A percentile compares a stretch with the other conserved stretches of the same genome.
These are phyloP conservation scores for Miscanthus lutarioriparius DNA, from an alignment of 176 grass and related monocot species.

Conservation along the genomic window DNA sequence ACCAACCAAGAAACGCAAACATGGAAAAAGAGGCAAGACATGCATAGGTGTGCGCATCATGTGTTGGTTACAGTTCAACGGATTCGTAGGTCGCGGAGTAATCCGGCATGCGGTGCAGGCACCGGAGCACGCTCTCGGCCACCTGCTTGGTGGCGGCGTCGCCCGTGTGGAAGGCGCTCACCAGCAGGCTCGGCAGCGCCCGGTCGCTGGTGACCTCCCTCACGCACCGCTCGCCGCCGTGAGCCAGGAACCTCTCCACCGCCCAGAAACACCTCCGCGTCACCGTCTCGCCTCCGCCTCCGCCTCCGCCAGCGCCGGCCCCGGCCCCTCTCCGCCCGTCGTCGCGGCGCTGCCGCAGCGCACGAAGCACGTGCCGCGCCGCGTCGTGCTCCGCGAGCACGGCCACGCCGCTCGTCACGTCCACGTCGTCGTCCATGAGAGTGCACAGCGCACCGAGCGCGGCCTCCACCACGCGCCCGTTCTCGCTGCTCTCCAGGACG, in stretches of 20 bases:
- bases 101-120: slow-evolving; percentile 64
- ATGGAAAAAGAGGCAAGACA: not conserved
- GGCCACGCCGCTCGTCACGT: slow-evolving; percentile 60
- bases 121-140: slow-evolving; percentile 80
- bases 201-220: slow-evolving; percentile 61
- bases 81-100: slow-evolving; percentile 57
- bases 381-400: slow-evolving; percentile 58
- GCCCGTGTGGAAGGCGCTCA: slow-evolving; percentile 73
- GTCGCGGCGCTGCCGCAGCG: slow-evolving; percentile 63
- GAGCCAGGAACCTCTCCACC: slow-evolving; percentile 68
- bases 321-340: not conserved
- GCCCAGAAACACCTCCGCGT: slow-evolving; percentile 73
- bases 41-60: not conserved
- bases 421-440: slow-evolving; percentile 70
- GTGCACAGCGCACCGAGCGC: slow-evolving; percentile 70
- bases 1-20: not conserved
- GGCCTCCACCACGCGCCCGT: slow-evolving; percentile 48
- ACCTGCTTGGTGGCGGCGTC: slow-evolving; percentile 59
- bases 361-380: slow-evolving; percentile 50
- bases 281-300: slow-evolving; percentile 21
- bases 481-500: slow-evolving; percentile 63
- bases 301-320: not conserved
- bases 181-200: slow-evolving; percentile 55
- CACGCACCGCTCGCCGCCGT: slow-evolving; percentile 52
- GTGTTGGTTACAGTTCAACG: slow-evolving; percentile 36